A percentile compares a stretch with the other conserved stretches of the same genome.
Conservation (phyloP, 352 stramenopile genomes). For the Phytopythium kandeliae region DNA sequence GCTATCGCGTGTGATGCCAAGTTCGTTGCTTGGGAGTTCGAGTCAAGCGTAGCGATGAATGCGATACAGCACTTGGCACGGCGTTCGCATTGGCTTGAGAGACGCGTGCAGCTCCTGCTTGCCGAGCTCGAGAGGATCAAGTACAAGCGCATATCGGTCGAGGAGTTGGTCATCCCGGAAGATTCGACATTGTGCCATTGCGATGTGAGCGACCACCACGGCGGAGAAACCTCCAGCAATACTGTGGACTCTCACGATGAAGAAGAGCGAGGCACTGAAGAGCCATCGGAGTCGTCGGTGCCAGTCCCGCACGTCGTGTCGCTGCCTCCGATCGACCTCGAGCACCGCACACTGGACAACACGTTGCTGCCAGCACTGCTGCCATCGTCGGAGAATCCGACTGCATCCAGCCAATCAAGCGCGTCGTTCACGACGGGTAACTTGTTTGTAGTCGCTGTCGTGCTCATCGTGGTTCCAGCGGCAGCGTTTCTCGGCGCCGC, state of each 20-base stretch:
- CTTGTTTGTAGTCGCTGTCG: conserved; percentile 4
- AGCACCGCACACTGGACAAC: neutral
- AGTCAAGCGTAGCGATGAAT: neutral
- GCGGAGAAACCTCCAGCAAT: neutral
- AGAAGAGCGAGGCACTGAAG: neutral
- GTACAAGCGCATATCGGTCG: neutral
- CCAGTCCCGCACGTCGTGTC: neutral
- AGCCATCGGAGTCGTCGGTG: neutral
- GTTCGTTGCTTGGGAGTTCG: neutral
- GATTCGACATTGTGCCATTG: neutral
- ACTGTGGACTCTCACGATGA: neutral
- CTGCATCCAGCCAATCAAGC: neutral
- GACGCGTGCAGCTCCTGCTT: neutral
- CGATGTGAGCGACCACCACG: neutral
- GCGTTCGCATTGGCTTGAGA: neutral
- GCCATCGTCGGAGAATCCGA: neutral
- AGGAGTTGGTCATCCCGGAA: neutral
- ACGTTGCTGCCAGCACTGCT: neutral
- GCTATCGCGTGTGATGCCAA: neutral
- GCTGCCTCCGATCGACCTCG: neutral
- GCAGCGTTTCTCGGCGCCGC: conserved; percentile 6
- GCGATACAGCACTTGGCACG: neutral
- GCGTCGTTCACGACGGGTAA: conserved; percentile 1
- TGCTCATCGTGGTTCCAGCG: conserved; percentile 9
- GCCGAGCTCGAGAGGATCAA: neutral